phyloP scores from a whole-genome alignment of 179 eudicot genomes.

The Beta corolliflora region DNA sequence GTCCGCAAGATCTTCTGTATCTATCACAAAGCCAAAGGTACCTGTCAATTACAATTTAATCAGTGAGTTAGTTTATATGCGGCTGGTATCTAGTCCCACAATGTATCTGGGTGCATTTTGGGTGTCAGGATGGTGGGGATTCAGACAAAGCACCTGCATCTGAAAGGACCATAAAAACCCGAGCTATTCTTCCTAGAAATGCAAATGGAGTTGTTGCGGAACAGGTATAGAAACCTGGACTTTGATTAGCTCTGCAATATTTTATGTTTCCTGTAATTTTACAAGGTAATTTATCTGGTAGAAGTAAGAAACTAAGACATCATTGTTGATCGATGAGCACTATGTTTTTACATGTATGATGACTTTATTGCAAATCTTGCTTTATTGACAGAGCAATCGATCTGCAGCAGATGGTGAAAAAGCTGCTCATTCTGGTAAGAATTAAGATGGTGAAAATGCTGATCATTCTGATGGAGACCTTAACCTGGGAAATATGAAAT shows the following conservation, averaged over 20 bases:
- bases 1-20: constrained; percentile 31
- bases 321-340: neutral
- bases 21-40: constrained; percentile 42
- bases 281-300: neutral
- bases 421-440: constrained; percentile 61
- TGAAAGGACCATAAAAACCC: constrained; percentile 74
- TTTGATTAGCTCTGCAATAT: neutral
- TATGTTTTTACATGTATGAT: neutral
- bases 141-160: constrained; percentile 67
- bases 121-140: constrained; percentile 62
- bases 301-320: neutral
- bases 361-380: constrained; percentile 16
- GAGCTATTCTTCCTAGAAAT: constrained; percentile 67
- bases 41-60: neutral
- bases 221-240: constrained; percentile 49
- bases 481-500: neutral
- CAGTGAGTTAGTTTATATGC: neutral
- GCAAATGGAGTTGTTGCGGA: constrained; percentile 76
- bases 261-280: neutral
- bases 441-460: neutral
- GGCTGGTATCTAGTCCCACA: neutral
- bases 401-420: constrained; percentile 67
- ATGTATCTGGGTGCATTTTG: constrained; percentile 17
- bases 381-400: constrained; percentile 49
- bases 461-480: neutral